Evolutionary conservation across 345 rosid species (phyloP), one percentile per base, ranked within the genome.

Genomic region (Turritis glabra): DNA sequence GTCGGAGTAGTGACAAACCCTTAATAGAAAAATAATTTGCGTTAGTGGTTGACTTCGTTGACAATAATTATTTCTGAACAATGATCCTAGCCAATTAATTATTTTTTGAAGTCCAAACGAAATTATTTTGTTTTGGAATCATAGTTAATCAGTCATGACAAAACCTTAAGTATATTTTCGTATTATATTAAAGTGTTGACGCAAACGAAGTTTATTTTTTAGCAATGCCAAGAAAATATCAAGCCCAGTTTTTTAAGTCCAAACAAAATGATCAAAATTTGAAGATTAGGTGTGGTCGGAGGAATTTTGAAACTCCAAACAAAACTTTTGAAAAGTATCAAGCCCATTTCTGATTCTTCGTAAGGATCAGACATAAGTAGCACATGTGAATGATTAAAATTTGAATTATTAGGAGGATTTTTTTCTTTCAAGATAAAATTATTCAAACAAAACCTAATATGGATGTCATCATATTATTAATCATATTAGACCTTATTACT

Each of bases 1-100:
- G 78, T 47, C 51, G 58, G 14, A 44, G 44, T 64, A 64, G 43
- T 52, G 69, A 52, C 63, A 29, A 72, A 52, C 35, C 5, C 69
- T 63, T 32, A n/a, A 58, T 23, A 27, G n/a, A n/a, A 26, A 1
- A 32, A 32, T 1, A 7, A 54, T 41, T 40, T 40, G 40, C 18
- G 8, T 41, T 7, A 27, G n/a, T 7, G 55, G 2, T 69, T 56
- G 44, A 55, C 22, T 46, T 25, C 7, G 33, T 4, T 2, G 53
- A 27, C 19, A 69, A 9, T 9, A 30, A 21, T 57, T 55, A 29
- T 55, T 29, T 29, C 1, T 33, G 12, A 27, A 27, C 37, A 29
- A 11, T 43, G 30, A 48, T 48, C 22, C 26, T 3, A 53, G 4
- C 37, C 3, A 25, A 7, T 53, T 54, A 5, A 18, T 41, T 56